Conservation (phyloP, 768 basidiomycete species). For the Hygrophorus pudorinus region DNA sequence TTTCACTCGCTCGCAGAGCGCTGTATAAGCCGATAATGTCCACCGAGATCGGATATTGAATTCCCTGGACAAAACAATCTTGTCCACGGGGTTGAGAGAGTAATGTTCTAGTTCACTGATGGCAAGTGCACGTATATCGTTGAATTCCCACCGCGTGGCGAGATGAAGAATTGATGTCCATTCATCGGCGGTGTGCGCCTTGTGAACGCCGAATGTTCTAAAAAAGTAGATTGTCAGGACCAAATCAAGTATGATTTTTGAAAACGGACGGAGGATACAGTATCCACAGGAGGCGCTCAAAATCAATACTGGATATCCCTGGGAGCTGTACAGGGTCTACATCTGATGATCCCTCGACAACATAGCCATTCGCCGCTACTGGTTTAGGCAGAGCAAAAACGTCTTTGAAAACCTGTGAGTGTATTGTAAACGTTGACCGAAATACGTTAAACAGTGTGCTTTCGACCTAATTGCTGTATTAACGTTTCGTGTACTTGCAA, state of each 20-base stretch:
- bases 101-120: constrained; percentile 4
- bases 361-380: constrained; percentile 6
- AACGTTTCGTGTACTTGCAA: neutral
- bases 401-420: constrained; percentile 13
- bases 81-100: constrained; percentile 2
- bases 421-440: constrained; percentile 11
- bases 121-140: constrained; percentile 1
- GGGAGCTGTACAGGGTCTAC: constrained; percentile 18
- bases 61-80: constrained; percentile 1
- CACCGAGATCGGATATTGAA: constrained; percentile 4
- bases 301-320: constrained; percentile 18
- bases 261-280: constrained; percentile 20
- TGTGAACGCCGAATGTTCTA: constrained; percentile 3
- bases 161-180: constrained; percentile 8
- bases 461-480: constrained; percentile 8
- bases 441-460: constrained; percentile 16
- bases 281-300: constrained; percentile 26
- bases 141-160: constrained; percentile 9
- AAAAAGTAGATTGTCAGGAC: neutral
- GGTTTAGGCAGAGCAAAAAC: constrained; percentile 7
- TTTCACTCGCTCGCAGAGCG: constrained; percentile 39
- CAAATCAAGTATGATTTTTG: neutral
- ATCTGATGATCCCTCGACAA: constrained; percentile 14
- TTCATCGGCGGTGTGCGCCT: constrained; percentile 3
- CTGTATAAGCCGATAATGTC: constrained; percentile 37